These are phyloP conservation scores for Monilinia vaccinii-corymbosi DNA, from an alignment of 2,329 filamentous ascomycete genomes.

Conservation along the genomic window DNA sequence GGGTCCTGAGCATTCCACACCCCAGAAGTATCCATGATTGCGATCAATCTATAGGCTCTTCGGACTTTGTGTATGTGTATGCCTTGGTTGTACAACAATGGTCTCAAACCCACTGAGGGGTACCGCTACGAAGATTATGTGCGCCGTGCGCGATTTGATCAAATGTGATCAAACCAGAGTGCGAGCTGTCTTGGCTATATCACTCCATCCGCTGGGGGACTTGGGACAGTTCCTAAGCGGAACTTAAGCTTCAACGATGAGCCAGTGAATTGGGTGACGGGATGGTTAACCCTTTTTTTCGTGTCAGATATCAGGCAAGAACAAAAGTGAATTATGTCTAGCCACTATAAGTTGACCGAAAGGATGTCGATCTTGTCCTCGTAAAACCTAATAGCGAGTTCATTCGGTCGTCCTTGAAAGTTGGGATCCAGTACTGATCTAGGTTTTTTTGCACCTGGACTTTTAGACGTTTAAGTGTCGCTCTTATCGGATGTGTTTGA, in stretches of 20 bases:
- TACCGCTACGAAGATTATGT: not conserved
- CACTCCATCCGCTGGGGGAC: not conserved
- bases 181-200: not conserved
- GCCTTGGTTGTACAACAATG: not conserved
- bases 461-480: not conserved
- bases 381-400: not conserved
- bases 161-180: not conserved
- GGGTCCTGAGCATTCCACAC: constrained; percentile 50
- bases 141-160: not conserved
- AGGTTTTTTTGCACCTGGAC: not conserved
- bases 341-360: not conserved
- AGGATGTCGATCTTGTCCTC: not conserved
- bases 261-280: not conserved
- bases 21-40: constrained; percentile 28
- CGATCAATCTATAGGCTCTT: not conserved
- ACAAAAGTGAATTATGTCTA: not conserved
- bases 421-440: not conserved
- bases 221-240: not conserved
- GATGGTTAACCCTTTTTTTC: not conserved
- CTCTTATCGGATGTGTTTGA: not conserved
- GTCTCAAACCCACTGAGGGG: constrained; percentile 5
- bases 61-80: not conserved
- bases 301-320: not conserved
- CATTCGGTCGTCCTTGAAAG: not conserved
- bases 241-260: not conserved